phyloP scores from a whole-genome alignment of 176 grass and related monocot species.

The Bromus sterilis region DNA sequence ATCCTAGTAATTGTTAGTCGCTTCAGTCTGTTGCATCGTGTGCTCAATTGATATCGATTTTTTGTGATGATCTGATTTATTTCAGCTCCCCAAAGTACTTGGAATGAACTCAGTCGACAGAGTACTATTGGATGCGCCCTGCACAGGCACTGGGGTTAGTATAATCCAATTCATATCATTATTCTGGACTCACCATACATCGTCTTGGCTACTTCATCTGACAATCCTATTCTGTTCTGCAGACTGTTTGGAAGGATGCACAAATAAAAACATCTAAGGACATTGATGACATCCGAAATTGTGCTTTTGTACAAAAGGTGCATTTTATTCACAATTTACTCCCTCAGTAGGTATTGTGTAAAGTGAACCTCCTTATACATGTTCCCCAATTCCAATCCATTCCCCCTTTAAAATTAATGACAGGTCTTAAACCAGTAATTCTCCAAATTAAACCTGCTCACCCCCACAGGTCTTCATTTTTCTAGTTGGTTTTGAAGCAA shows the following conservation, averaged over 20 bases:
- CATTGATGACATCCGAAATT: slow-evolving; percentile 77
- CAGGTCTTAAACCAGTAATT: background rate
- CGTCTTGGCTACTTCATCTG: background rate
- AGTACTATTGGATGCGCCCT: slow-evolving; percentile 94
- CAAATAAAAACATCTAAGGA: slow-evolving; percentile 86
- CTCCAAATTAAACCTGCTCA: background rate
- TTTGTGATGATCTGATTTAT: slow-evolving; percentile 10
- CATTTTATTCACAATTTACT: slow-evolving; percentile 9
- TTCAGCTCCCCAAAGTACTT: slow-evolving; percentile 83
- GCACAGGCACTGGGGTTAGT: slow-evolving; percentile 82
- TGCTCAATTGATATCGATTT: background rate
- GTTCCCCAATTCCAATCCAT: background rate
- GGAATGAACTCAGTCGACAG: slow-evolving; percentile 90
- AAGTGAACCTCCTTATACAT: background rate
- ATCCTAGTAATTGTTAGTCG: background rate
- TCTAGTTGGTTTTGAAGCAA: background rate
- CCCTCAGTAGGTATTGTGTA: background rate
- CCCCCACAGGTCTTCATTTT: background rate
- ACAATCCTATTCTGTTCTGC: slow-evolving; percentile 19
- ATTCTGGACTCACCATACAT: slow-evolving; percentile 6
- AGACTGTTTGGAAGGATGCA: slow-evolving; percentile 93
- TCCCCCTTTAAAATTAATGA: background rate
- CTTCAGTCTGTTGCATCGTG: background rate
- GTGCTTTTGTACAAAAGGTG: slow-evolving; percentile 95
- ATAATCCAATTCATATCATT: slow-evolving; percentile 8